Percentiles rank a stretch among this genome's conserved stretches.
Evolutionary conservation across 257 asterid genomes (phyloP).

Genomic region (Jasminum sambac): DNA sequence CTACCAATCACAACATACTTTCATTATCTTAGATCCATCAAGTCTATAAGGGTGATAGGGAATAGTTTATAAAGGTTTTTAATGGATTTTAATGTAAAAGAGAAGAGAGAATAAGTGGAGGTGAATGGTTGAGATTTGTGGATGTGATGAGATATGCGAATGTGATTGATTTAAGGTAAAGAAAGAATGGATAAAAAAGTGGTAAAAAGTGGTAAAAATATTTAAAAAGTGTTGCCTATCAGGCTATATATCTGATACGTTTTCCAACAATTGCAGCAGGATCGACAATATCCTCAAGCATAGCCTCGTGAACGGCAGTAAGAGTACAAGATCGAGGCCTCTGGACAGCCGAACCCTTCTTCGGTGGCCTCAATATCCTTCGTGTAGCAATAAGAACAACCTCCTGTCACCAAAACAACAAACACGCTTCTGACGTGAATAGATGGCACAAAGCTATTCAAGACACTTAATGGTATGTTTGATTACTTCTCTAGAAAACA

Average conservation of each 20-base stretch:
- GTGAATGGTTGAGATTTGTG: too few relatives aligned
- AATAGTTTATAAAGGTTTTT: too few relatives aligned
- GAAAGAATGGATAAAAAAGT: too few relatives aligned
- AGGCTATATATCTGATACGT: constrained; percentile 55
- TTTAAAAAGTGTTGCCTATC: too few relatives aligned
- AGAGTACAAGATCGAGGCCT: constrained; percentile 73
- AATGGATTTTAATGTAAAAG: too few relatives aligned
- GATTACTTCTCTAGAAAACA: too few relatives aligned
- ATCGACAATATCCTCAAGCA: constrained; percentile 68
- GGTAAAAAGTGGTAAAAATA: too few relatives aligned
- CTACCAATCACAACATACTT: constrained; percentile 37
- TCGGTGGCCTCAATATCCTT: constrained; percentile 76
- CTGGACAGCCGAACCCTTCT: constrained; percentile 72
- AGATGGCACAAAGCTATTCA: not conserved
- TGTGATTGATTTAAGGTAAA: too few relatives aligned
- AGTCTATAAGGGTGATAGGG: too few relatives aligned
- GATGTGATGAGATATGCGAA: too few relatives aligned
- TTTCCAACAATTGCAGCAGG: constrained; percentile 78
- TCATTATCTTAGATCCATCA: constrained; percentile 76
- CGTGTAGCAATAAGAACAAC: constrained; percentile 79
- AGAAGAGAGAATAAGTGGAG: too few relatives aligned
- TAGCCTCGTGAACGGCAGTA: constrained; percentile 74
- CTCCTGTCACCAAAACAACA: constrained; percentile 39
- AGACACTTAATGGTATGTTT: too few relatives aligned
- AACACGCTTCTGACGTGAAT: not conserved